A percentile compares a stretch with the other conserved stretches of the same genome.
These are phyloP conservation scores for Zygosaccharomyces sapae DNA, from an alignment of 1,139 yeast genomes.

Conservation along the genomic window DNA sequence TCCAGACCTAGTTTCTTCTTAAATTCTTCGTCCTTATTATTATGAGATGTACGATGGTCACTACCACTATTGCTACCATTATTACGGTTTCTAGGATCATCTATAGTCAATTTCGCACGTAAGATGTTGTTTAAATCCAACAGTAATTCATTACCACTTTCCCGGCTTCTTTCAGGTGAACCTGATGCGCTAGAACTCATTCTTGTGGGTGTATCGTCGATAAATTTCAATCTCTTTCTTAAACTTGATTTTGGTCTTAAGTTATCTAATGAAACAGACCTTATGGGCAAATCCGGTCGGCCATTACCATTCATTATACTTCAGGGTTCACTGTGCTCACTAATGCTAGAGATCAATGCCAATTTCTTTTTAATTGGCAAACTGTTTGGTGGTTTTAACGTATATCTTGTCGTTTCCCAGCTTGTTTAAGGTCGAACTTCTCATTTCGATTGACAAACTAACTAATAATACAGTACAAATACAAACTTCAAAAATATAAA, in stretches of 20 bases:
- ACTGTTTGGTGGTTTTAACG: background rate
- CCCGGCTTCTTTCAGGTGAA: slow-evolving; percentile 9
- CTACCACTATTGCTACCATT: slow-evolving; percentile 5
- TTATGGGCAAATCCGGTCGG: slow-evolving; percentile 11
- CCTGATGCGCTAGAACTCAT: slow-evolving; percentile 7
- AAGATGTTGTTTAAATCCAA: slow-evolving; percentile 28
- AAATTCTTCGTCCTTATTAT: slow-evolving; percentile 11
- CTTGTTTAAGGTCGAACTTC: background rate
- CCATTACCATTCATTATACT: slow-evolving; percentile 10
- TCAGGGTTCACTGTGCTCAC: background rate
- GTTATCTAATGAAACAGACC: slow-evolving; percentile 24
- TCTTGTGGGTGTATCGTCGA: slow-evolving; percentile 18
- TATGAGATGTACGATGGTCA: slow-evolving; percentile 1
- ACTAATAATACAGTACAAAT: background rate
- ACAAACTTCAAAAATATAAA: background rate
- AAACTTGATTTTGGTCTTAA: slow-evolving; percentile 12
- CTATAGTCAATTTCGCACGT: slow-evolving; percentile 23
- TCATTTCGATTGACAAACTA: background rate
- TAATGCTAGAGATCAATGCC: background rate
- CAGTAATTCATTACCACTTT: slow-evolving; percentile 25
- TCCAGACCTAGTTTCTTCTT: slow-evolving; percentile 16
- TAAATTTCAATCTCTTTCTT: slow-evolving; percentile 13
- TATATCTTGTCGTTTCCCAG: background rate
- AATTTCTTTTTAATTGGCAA: background rate
- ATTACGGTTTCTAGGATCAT: slow-evolving; percentile 6